Evolutionary conservation across 495 filamentous ascomycete species (phyloP).

Genomic region (Bacidia gigantensis): DNA sequence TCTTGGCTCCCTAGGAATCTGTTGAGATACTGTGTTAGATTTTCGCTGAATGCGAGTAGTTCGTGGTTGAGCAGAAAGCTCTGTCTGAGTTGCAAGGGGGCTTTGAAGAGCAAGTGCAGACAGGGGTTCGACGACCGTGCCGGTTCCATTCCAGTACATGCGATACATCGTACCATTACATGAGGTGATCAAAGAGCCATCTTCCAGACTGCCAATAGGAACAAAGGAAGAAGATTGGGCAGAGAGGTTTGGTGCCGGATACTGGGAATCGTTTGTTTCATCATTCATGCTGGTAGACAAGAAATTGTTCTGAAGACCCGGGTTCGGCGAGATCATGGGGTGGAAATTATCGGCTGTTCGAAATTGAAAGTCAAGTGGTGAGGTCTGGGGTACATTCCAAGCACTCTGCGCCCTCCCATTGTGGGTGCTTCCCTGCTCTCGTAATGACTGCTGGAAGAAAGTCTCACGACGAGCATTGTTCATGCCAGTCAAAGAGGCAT

Average conservation of each 20-base stretch:
- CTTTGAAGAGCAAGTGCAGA: neutral
- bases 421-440: neutral
- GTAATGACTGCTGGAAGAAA: neutral
- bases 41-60: neutral
- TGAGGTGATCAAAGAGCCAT: conserved; percentile 12
- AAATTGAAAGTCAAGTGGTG: neutral
- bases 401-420: neutral
- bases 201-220: conserved; percentile 6
- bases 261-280: neutral
- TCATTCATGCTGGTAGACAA: neutral
- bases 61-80: neutral
- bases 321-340: neutral
- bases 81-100: neutral
- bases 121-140: conserved; percentile 10
- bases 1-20: neutral
- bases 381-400: neutral
- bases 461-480: neutral
- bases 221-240: neutral
- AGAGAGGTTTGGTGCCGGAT: neutral
- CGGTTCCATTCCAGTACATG: conserved; percentile 13
- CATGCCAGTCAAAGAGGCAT: conserved; percentile 14
- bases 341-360: neutral
- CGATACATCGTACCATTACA: conserved; percentile 14
- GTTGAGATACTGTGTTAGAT: neutral
- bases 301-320: neutral